Percentiles rank a stretch among this genome's conserved stretches.
These are phyloP conservation scores for Amanita exitialis DNA, from an alignment of 768 basidiomycete genomes.

Conservation along the genomic window DNA sequence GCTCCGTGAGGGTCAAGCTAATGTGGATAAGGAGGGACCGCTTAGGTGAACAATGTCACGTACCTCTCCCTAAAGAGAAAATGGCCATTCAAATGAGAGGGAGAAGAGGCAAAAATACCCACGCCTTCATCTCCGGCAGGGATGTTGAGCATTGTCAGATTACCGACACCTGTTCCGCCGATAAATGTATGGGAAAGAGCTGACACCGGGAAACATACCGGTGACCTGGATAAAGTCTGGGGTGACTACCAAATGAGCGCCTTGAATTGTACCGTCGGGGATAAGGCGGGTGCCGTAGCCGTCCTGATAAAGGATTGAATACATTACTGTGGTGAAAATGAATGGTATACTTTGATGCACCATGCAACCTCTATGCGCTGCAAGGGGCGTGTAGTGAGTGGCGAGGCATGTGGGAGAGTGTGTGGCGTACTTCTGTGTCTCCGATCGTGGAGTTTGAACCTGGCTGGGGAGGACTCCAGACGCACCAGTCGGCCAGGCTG, in stretches of 20 bases:
- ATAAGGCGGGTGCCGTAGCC: no score
- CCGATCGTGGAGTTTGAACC: constrained; percentile 44
- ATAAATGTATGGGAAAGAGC: background rate
- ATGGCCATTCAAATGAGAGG: background rate
- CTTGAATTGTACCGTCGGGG: no score
- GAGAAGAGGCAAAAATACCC: constrained; percentile 1
- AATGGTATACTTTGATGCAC: constrained; percentile 26
- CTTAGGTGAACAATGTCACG: background rate
- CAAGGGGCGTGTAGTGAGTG: constrained; percentile 8
- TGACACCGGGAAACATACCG: constrained; percentile 31
- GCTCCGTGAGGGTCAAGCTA: constrained; percentile 64
- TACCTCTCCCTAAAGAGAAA: constrained; percentile 4
- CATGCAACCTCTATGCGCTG: constrained; percentile 34
- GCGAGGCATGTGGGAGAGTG: background rate
- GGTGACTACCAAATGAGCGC: no score
- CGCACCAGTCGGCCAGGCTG: no score
- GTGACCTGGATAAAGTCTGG: constrained; percentile 70
- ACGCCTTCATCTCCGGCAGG: constrained; percentile 49
- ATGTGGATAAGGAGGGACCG: background rate
- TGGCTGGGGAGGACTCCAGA: no score
- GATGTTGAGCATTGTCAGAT: constrained; percentile 58
- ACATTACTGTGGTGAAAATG: no score
- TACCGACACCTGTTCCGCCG: constrained; percentile 38
- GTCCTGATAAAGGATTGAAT: no score
- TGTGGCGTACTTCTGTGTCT: constrained; percentile 42